phyloP scores from a whole-genome alignment of 148 eudicot species.

The Selenicereus undatus region DNA sequence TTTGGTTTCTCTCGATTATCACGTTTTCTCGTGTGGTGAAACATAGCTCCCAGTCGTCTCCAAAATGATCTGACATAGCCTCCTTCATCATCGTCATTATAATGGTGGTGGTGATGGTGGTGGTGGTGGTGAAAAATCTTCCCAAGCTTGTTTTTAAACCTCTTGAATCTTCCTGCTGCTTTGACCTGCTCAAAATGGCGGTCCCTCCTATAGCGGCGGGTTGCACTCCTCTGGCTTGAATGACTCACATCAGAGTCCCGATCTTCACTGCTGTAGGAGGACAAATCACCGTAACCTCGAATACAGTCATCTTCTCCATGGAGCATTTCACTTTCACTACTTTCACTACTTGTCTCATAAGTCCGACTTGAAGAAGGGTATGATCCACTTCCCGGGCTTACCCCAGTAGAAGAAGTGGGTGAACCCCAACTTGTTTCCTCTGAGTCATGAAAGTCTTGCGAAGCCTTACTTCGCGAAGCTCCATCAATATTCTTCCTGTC shows the following conservation, averaged over 20 bases:
- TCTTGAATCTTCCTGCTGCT: slow-evolving; percentile 36
- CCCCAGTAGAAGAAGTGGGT: slow-evolving; percentile 35
- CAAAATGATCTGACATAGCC: slow-evolving; percentile 27
- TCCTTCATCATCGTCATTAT: slow-evolving; percentile 17
- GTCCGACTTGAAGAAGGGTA: slow-evolving; percentile 8
- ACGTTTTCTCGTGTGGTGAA: slow-evolving; percentile 21
- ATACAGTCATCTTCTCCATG: slow-evolving; percentile 14
- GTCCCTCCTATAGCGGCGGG: slow-evolving; percentile 6
- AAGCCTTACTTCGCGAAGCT: slow-evolving; percentile 3
- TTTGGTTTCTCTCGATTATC: slow-evolving; percentile 26
- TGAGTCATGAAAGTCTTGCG: slow-evolving; percentile 17
- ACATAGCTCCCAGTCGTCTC: slow-evolving; percentile 33
- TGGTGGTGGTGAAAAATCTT: slow-evolving; percentile 70
- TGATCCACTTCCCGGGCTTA: slow-evolving; percentile 24
- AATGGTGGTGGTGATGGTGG: slow-evolving; percentile 53
- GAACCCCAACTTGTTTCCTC: slow-evolving; percentile 34
- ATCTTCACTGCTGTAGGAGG: slow-evolving; percentile 16
- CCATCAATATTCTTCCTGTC: background rate
- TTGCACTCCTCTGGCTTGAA: slow-evolving; percentile 17
- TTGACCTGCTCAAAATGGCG: slow-evolving; percentile 14
- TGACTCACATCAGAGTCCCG: slow-evolving; percentile 17
- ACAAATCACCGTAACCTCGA: slow-evolving; percentile 20
- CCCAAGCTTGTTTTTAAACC: slow-evolving; percentile 53
- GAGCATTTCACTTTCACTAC: slow-evolving; percentile 21
- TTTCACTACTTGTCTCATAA: slow-evolving; percentile 8